Base-by-base conservation (phyloP, 1,284 basidiomycete species). In the Marasmius oreades region DNA sequence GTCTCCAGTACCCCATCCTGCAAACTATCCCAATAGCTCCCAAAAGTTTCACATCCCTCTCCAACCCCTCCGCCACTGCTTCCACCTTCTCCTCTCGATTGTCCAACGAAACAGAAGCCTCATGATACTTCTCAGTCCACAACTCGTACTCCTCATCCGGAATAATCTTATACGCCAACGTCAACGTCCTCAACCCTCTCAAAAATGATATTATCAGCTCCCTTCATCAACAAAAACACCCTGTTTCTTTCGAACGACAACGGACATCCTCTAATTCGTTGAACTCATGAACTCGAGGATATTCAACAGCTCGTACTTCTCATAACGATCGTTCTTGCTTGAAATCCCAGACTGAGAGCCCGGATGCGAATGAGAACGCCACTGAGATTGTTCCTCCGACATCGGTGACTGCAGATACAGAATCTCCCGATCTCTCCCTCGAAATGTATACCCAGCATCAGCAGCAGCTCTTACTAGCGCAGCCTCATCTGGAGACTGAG, bases 1-100 rank as follows among this genome's bases (percentile, higher is more conserved):
- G 95, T 84, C 69, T 98, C 95, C 2, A 96, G 96, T 1, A 99
- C 97, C 52, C 96, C 97, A 67, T 99, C 96, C 73, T 99, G 97
- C 14, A 99, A 76, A 57, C 87, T 85, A 73, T 99, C 97, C 95
- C 97, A 1, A 97, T 99, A 1, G 96, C 94, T 52, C 97, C 97
- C 11, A 98, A 81, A 16, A 99, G 72, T 28, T 82, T 77, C 16
- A 99, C 78, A 60, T 91, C 85, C 42, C 75, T 77, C 71, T 99
- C 97, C 54, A 99, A 82, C 69, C 90, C 85, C 60, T 87, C 85
- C 20, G 88, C 91, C 1, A 94, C 81, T 0, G 75, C 77, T 59
- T 96, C 95, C 57, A 99, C 80, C 66, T 80, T 81, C 23, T 78
- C 84, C 59, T 97, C 94, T 44, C 96, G 87, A 47, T 90, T 76